These are phyloP conservation scores for Penicillium sp. DNA, from an alignment of 2,329 filamentous ascomycete genomes.

Conservation along the genomic window DNA sequence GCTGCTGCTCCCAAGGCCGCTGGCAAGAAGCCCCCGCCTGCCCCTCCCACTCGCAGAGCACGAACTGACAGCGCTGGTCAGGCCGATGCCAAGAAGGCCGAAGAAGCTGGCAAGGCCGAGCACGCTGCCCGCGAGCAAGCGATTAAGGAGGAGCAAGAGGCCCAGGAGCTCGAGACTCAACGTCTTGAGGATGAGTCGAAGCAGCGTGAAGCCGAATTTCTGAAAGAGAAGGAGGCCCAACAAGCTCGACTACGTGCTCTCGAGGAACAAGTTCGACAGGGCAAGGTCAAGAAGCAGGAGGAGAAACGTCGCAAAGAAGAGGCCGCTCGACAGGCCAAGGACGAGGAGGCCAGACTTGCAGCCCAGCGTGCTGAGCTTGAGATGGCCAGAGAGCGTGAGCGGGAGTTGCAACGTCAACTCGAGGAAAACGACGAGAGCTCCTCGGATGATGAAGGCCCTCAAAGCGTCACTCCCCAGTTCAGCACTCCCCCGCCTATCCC, in stretches of 20 bases:
- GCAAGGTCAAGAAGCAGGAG: constrained; percentile 94
- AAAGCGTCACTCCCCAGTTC: constrained; percentile 65
- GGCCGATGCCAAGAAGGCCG: constrained; percentile 58
- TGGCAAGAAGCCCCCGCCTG: constrained; percentile 70
- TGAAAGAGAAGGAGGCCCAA: constrained; percentile 75
- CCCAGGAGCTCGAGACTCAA: constrained; percentile 70
- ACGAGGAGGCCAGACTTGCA: constrained; percentile 81
- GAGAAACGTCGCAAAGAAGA: constrained; percentile 92
- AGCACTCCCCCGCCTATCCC: constrained; percentile 48
- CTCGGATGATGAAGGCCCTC: constrained; percentile 75
- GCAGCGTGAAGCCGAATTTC: constrained; percentile 76
- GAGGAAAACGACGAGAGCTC: constrained; percentile 75
- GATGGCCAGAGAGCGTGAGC: constrained; percentile 82
- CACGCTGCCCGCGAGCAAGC: constrained; percentile 57
- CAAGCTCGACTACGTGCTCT: constrained; percentile 81
- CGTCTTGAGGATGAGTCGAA: constrained; percentile 76
- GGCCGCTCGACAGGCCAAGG: constrained; percentile 78
- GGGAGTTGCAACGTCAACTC: constrained; percentile 83
- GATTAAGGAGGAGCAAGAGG: constrained; percentile 65
- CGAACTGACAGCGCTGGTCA: constrained; percentile 55
- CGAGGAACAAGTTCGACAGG: constrained; percentile 89
- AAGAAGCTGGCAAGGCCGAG: constrained; percentile 64
- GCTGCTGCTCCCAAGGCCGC: constrained; percentile 52
- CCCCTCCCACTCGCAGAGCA: constrained; percentile 70
- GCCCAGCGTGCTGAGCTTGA: constrained; percentile 89